Percentiles rank a stretch among this genome's conserved stretches.
These are phyloP conservation scores for Jacaranda mimosifolia DNA, from an alignment of 257 asterid species.

Conservation along the genomic window DNA sequence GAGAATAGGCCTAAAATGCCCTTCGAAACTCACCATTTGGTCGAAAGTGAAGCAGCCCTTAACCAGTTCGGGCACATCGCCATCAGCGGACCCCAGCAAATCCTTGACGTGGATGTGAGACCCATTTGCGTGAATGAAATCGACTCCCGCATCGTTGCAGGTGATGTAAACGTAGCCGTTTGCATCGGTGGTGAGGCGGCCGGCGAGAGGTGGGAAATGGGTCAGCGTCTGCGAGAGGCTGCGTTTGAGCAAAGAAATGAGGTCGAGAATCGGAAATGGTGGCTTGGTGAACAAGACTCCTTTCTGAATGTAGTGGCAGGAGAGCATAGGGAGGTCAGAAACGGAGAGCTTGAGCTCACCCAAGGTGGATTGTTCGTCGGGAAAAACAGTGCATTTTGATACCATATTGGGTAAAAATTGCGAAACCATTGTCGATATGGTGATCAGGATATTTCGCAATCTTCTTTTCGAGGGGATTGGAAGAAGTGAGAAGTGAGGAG, in stretches of 20 bases:
- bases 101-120: constrained; percentile 39
- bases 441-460: neutral
- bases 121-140: constrained; percentile 45
- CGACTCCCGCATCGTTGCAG: constrained; percentile 50
- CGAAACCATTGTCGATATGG: constrained; percentile 26
- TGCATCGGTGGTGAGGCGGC: constrained; percentile 50
- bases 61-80: constrained; percentile 40
- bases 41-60: constrained; percentile 47
- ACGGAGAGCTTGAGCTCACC: constrained; percentile 46
- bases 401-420: constrained; percentile 5
- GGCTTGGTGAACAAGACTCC: constrained; percentile 41
- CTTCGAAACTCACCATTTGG: constrained; percentile 39
- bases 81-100: constrained; percentile 6
- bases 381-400: constrained; percentile 41
- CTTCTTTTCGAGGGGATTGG: neutral
- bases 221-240: constrained; percentile 44
- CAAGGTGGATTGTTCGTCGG: constrained; percentile 35
- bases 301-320: constrained; percentile 57
- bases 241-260: constrained; percentile 32
- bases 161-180: constrained; percentile 33
- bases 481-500: neutral
- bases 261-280: constrained; percentile 31
- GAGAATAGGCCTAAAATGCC: constrained; percentile 43
- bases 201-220: constrained; percentile 59
- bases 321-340: constrained; percentile 57